Percentiles rank a stretch among this genome's conserved stretches.
phyloP scores from a whole-genome alignment of 768 basidiomycete genomes.

The Podaxis sp. region DNA sequence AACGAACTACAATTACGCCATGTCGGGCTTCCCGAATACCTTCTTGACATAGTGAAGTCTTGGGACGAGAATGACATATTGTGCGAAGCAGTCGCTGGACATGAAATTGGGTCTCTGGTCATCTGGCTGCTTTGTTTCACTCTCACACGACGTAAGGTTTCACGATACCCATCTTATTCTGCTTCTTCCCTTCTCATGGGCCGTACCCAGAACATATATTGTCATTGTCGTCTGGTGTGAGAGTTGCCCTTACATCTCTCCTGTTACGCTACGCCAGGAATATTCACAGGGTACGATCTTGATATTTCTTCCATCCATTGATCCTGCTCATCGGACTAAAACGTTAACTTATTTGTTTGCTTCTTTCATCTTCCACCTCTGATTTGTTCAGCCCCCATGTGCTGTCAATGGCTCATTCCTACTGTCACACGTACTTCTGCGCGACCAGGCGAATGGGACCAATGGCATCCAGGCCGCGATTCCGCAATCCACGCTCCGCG shows the following conservation, averaged over 20 bases:
- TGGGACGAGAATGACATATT: conserved; percentile 2
- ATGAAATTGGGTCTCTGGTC: conserved; percentile 24
- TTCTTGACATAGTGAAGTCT: conserved; percentile 24
- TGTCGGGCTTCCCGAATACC: conserved; percentile 35
- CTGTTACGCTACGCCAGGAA: conserved; percentile 1
- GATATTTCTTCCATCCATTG: neutral
- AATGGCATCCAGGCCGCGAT: neutral
- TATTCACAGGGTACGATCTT: neutral
- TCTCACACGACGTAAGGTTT: conserved; percentile 33
- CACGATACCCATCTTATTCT: conserved; percentile 4
- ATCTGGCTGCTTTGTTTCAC: conserved; percentile 39
- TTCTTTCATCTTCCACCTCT: neutral
- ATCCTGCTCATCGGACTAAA: conserved; percentile 1
- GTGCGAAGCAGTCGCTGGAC: conserved; percentile 7
- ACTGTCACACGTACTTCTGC: neutral
- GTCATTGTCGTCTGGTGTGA: conserved; percentile 1
- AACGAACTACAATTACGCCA: conserved; percentile 42
- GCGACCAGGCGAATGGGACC: neutral
- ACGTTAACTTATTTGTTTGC: neutral
- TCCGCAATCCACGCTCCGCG: neutral
- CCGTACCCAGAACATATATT: conserved; percentile 3
- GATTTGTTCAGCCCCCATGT: neutral
- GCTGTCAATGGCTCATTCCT: neutral
- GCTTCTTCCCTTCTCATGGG: conserved; percentile 4
- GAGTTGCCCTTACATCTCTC: neutral